Evolutionary conservation across 2,329 filamentous ascomycete genomes (phyloP).

Genomic region (Fusarium sororula): DNA sequence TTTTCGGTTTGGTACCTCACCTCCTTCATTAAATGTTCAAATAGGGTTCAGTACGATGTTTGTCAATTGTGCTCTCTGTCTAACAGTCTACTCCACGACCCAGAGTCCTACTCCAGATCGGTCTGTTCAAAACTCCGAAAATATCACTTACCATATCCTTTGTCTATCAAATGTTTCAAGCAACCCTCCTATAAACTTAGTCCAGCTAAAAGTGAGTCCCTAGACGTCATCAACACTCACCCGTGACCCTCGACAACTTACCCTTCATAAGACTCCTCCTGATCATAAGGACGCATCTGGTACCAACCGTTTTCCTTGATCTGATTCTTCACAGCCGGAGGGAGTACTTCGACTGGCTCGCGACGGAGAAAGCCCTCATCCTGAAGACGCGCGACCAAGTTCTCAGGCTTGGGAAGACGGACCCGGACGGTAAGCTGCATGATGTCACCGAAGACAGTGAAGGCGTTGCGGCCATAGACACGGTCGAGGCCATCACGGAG

Average conservation of each 20-base stretch:
- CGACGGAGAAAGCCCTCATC: neutral
- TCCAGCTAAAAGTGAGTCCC: neutral
- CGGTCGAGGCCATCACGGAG: neutral
- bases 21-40: neutral
- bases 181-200: neutral
- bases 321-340: neutral
- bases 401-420: neutral
- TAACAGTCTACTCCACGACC: neutral
- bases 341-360: neutral
- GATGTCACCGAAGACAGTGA: conserved; percentile 2
- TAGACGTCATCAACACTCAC: neutral
- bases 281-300: conserved; percentile 1
- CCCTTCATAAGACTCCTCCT: neutral
- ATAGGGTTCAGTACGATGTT: neutral
- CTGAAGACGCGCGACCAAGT: neutral
- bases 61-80: neutral
- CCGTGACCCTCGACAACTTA: neutral
- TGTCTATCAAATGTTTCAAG: neutral
- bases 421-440: conserved; percentile 11
- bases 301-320: conserved; percentile 1
- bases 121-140: neutral
- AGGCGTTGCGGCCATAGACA: conserved; percentile 3
- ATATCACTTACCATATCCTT: neutral
- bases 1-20: neutral
- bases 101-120: neutral